A percentile compares a stretch with the other conserved stretches of the same genome.
These are phyloP conservation scores for Lactifluus hygrophoroides DNA, from an alignment of 768 basidiomycete species.

Conservation along the genomic window DNA sequence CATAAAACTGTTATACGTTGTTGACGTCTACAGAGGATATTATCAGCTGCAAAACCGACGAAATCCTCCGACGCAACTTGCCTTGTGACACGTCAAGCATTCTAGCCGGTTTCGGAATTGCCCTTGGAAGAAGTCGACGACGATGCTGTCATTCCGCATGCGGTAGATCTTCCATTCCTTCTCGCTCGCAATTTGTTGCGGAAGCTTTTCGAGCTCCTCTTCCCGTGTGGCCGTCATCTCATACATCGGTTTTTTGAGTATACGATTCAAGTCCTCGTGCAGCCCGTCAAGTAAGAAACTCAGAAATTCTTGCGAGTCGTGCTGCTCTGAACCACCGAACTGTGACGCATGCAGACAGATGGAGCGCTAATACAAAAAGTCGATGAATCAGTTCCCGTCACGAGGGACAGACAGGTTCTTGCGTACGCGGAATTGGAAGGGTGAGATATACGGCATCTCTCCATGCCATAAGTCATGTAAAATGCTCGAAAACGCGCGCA, in stretches of 20 bases:
- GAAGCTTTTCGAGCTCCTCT: constrained; percentile 78
- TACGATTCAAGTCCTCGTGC: constrained; percentile 92
- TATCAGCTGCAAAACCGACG: constrained; percentile 15
- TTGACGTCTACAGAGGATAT: constrained; percentile 64
- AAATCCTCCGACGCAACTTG: constrained; percentile 30
- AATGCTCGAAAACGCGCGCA: constrained; percentile 73
- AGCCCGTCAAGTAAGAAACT: constrained; percentile 90
- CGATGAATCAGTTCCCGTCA: constrained; percentile 10
- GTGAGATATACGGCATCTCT: constrained; percentile 74
- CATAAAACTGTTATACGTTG: constrained; percentile 95
- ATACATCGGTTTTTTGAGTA: constrained; percentile 61
- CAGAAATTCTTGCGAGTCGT: constrained; percentile 97
- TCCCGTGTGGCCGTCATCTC: constrained; percentile 72
- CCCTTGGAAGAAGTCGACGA: constrained; percentile 97
- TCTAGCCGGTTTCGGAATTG: constrained; percentile 87
- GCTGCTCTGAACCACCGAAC: constrained; percentile 83
- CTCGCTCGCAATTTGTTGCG: constrained; percentile 81
- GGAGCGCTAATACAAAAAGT: constrained; percentile 39
- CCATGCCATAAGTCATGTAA: constrained; percentile 84
- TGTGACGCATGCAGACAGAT: constrained; percentile 54
- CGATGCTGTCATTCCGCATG: constrained; percentile 83
- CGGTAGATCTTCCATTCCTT: constrained; percentile 91
- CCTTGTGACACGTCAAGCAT: constrained; percentile 86
- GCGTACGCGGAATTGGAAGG: constrained; percentile 71
- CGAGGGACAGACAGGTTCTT: neutral